These are phyloP conservation scores for Musa itinerans DNA, from an alignment of 176 grass and related monocot species.

Conservation along the genomic window DNA sequence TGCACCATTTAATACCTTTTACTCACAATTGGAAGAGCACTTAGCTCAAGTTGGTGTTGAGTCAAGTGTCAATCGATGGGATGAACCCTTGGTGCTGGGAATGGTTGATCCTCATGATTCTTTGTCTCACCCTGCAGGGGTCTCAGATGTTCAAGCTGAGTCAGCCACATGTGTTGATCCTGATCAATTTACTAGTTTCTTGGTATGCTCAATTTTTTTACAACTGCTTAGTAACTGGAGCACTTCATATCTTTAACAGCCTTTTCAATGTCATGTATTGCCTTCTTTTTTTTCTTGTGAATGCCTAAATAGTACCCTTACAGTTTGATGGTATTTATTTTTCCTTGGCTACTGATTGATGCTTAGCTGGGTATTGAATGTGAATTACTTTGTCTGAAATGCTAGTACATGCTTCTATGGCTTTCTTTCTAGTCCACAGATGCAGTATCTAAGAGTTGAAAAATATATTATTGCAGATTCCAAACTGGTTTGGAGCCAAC, in stretches of 20 bases:
- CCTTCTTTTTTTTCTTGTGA: not conserved
- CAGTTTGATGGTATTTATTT: not conserved
- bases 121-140: slow-evolving; percentile 25
- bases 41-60: slow-evolving; percentile 23
- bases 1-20: slow-evolving; percentile 27
- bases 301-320: not conserved
- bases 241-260: not conserved
- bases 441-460: not conserved
- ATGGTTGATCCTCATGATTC: slow-evolving; percentile 32
- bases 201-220: not conserved
- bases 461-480: slow-evolving; percentile 16
- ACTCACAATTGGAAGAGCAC: slow-evolving; percentile 20
- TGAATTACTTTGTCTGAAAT: not conserved
- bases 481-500: slow-evolving; percentile 18
- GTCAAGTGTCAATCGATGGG: slow-evolving; percentile 20
- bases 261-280: not conserved
- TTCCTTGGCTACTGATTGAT: not conserved
- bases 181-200: slow-evolving; percentile 22
- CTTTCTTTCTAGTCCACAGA: not conserved
- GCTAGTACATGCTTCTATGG: not conserved
- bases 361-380: not conserved
- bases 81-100: slow-evolving; percentile 25
- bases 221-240: not conserved
- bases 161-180: slow-evolving; percentile 17
- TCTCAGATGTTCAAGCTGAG: slow-evolving; percentile 23